Conservation (phyloP, 2,329 filamentous ascomycete species). For the Aspergillus unguis region DNA sequence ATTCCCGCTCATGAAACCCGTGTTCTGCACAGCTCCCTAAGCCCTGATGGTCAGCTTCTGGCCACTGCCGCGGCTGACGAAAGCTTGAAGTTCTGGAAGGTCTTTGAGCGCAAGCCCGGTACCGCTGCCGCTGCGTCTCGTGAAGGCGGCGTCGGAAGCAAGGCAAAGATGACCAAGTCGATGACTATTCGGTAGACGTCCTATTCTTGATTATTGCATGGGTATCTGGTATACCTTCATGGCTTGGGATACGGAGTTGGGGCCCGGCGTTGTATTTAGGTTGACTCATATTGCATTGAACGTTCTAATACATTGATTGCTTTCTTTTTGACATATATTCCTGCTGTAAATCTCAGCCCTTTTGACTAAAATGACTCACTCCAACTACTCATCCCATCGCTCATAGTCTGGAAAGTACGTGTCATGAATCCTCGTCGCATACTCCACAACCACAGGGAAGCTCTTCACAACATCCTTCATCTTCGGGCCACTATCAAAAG, state of each 20-base stretch:
- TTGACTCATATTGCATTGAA: constrained; percentile 9
- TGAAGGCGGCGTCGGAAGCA: constrained; percentile 66
- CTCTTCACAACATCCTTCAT: constrained; percentile 45
- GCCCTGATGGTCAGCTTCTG: constrained; percentile 96
- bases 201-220: constrained; percentile 7
- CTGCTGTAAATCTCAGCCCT: not conserved
- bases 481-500: constrained; percentile 43
- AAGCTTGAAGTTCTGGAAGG: constrained; percentile 99
- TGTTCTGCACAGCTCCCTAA: constrained; percentile 93
- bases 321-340: not conserved
- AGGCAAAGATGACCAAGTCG: constrained; percentile 85
- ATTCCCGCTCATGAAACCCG: constrained; percentile 96
- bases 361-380: not conserved
- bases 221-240: constrained; percentile 4
- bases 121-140: constrained; percentile 60
- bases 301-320: not conserved
- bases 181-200: constrained; percentile 78
- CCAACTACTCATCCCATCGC: constrained; percentile 26
- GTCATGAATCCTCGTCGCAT: constrained; percentile 55
- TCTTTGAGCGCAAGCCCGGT: constrained; percentile 97
- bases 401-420: constrained; percentile 59
- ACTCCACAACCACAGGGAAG: constrained; percentile 53
- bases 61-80: constrained; percentile 95
- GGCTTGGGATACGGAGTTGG: constrained; percentile 6
- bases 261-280: constrained; percentile 16